Base-by-base conservation (phyloP, 208 protist genomes). In the Trypanosoma conorhini region DNA sequence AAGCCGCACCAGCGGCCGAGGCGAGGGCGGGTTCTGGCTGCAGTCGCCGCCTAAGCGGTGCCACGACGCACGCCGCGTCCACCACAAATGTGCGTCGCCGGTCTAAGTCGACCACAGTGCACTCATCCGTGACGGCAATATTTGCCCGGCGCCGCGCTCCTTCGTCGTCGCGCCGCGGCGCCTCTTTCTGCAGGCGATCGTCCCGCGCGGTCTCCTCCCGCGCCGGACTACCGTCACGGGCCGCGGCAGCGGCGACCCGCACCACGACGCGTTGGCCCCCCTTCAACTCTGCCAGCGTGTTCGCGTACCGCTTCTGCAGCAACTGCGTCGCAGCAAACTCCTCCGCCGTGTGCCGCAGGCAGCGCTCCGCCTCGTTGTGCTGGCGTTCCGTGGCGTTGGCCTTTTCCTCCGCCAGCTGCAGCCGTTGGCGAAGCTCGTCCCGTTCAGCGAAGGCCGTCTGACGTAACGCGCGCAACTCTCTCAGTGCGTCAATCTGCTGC, bases 271-370 rank as follows among this genome's bases (percentile, higher is more conserved):
- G 67, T 55, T 84, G 58, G 26, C 57, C 26, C 19, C 78, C 80
- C 28, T 76, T 35, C 22, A 90, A 59, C 28, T 85, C 72, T 10
- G 75, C 59, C 42, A 87, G 69, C 28, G 72, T 79, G 7, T 66
- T 80, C 1, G 60, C 48, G 19, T 80, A 79, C 0, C 54, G 52
- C 52, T 76, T 79, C 58, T 71, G 50, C 5, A 83, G 65, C 30
- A 76, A 44, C 26, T 79, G 78, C 38, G 67, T 71, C 40, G 15
- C 15, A 10, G 73, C 64, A 60, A 79, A 74, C 48, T 69, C 69
- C 55, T 68, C 62, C 8, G 68, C 75, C 30, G 59, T 59, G 31
- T 31, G 7, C 55, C 51, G 21, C 33, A 66, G 60, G 38, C 55
- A 56, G 15, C 15, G 15, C 15, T 64, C 54, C 62, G 75, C 62